phyloP scores from a whole-genome alignment of 208 protist genomes.

The Acanthamoeba lugdunensis region DNA sequence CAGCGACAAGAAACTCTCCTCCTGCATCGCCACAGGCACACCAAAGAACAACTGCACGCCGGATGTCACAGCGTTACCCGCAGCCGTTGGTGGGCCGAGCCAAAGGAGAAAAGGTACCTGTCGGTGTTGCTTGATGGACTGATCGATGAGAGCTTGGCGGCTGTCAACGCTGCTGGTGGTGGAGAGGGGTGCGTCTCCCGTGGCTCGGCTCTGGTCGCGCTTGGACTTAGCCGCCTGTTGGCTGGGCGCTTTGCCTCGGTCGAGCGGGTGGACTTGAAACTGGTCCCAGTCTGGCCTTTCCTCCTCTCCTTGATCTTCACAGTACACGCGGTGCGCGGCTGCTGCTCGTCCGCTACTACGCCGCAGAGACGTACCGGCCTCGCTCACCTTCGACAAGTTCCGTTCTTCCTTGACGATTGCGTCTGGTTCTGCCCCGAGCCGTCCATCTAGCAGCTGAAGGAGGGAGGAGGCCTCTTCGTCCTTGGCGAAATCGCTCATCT shows the following conservation, averaged over 20 bases:
- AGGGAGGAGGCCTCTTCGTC: not conserved
- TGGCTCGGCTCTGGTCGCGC: not conserved
- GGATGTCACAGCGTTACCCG: not conserved
- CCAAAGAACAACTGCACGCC: not conserved
- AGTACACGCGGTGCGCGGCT: too few species aligned
- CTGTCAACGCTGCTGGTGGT: not conserved
- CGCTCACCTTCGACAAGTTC: not conserved
- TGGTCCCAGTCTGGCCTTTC: not conserved
- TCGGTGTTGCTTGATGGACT: not conserved
- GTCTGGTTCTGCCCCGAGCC: not conserved
- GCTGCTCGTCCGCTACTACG: not conserved
- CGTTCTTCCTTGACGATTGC: not conserved
- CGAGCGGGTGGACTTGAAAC: not conserved
- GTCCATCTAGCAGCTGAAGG: not conserved
- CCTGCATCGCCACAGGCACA: not conserved
- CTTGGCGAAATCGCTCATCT: slow-evolving; percentile 1
- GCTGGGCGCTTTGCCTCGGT: not conserved
- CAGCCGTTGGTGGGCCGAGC: not conserved
- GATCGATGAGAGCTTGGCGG: not conserved
- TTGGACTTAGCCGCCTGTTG: not conserved
- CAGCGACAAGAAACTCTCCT: not conserved
- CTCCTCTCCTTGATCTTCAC: not conserved
- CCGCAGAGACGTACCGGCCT: not conserved
- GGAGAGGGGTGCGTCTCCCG: not conserved
- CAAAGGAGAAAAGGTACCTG: not conserved